Percentiles rank a stretch among this genome's conserved stretches.
These are phyloP conservation scores for Firmiana major DNA, from an alignment of 345 rosid genomes.

Conservation along the genomic window DNA sequence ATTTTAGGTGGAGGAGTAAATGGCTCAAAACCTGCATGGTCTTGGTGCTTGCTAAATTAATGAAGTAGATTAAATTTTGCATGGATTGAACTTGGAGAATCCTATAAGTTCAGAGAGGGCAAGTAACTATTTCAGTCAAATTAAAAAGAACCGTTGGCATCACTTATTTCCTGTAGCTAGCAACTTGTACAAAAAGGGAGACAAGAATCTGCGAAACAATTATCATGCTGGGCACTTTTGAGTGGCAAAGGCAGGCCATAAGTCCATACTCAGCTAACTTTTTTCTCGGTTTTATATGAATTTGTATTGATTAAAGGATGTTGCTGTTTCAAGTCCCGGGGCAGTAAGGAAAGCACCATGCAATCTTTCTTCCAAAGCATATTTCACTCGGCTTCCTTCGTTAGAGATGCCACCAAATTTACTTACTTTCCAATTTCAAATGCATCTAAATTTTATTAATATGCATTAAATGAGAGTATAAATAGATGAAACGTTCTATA, in stretches of 20 bases:
- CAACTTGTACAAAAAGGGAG: slow-evolving; percentile 9
- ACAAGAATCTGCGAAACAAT: slow-evolving; percentile 16
- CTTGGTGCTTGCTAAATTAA: neutral
- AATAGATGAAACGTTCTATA: no score
- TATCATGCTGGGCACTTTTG: slow-evolving; percentile 15
- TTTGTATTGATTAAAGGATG: neutral
- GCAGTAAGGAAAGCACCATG: neutral
- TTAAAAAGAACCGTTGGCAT: slow-evolving; percentile 7
- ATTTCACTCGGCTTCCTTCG: neutral
- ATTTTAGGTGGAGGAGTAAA: no score
- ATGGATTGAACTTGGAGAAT: neutral
- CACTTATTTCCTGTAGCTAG: neutral
- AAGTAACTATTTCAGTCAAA: slow-evolving; percentile 20
- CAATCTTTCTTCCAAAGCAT: neutral
- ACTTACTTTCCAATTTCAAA: neutral
- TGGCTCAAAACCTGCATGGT: neutral
- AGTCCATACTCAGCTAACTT: neutral
- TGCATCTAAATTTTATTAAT: neutral
- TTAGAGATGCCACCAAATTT: neutral
- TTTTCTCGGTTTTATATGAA: neutral
- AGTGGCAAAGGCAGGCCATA: neutral
- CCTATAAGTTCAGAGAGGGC: neutral
- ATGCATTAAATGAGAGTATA: neutral
- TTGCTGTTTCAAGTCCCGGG: slow-evolving; percentile 23
- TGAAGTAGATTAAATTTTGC: neutral